Evolutionary conservation across 2,329 filamentous ascomycete genomes (phyloP).

Genomic region (Diaporthe velutina): DNA sequence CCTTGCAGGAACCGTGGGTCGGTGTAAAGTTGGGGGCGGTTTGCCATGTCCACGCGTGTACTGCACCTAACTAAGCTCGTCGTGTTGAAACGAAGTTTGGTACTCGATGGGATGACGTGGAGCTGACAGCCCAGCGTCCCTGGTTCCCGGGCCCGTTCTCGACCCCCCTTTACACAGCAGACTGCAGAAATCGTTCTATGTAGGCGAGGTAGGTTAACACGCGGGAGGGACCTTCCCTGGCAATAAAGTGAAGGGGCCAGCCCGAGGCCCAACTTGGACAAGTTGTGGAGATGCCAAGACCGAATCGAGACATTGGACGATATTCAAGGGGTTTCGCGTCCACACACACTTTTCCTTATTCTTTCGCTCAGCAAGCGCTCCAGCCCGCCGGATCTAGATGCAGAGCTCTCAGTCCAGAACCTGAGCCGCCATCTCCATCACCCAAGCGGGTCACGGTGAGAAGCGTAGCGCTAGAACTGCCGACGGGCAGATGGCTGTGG

Average conservation of each 20-base stretch:
- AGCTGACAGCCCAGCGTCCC: constrained; percentile 26
- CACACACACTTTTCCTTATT: constrained; percentile 18
- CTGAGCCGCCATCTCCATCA: background rate
- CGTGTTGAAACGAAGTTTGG: constrained; percentile 18
- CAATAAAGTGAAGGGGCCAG: constrained; percentile 24
- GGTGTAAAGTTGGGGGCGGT: background rate
- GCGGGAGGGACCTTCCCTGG: constrained; percentile 4
- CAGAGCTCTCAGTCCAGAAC: background rate
- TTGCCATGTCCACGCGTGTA: background rate
- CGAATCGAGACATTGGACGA: constrained; percentile 22
- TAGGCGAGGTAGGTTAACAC: background rate
- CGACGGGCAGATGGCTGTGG: constrained; percentile 17
- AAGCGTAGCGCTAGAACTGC: constrained; percentile 17
- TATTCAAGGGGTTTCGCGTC: constrained; percentile 22
- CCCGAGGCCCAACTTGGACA: constrained; percentile 1
- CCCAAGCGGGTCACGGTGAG: constrained; percentile 12
- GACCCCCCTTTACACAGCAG: background rate
- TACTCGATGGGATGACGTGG: constrained; percentile 18
- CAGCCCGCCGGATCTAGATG: background rate
- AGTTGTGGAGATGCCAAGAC: constrained; percentile 29
- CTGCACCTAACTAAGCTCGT: background rate
- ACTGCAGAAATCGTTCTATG: background rate
- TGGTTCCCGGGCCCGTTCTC: constrained; percentile 8
- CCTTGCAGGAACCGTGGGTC: constrained; percentile 6
- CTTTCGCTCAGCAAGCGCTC: background rate